phyloP scores from a whole-genome alignment of 768 basidiomycete species.

The Arthromyces matolae region DNA sequence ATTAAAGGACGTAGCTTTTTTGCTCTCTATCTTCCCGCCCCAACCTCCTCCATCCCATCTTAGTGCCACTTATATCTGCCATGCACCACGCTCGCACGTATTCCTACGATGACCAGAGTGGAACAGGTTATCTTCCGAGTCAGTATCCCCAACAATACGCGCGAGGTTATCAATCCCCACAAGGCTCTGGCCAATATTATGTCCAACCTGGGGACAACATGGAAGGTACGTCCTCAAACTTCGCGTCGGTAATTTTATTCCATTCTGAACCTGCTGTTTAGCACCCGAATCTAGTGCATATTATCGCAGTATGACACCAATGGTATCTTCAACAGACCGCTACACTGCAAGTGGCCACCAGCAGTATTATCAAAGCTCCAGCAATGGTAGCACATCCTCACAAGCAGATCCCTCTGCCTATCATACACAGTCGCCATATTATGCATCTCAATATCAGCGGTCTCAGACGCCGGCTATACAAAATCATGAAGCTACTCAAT shows the following conservation, averaged over 20 bases:
- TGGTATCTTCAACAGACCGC: conserved; percentile 26
- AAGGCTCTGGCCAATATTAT: conserved; percentile 33
- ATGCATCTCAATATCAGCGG: conserved; percentile 18
- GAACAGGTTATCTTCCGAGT: conserved; percentile 25
- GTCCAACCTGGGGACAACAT: conserved; percentile 21
- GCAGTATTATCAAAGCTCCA: conserved; percentile 21
- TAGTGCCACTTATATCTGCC: conserved; percentile 19
- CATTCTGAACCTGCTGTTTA: conserved; percentile 1
- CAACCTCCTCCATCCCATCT: conserved; percentile 26
- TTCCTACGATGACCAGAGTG: conserved; percentile 36
- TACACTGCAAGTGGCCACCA: conserved; percentile 24
- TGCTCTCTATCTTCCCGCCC: conserved; percentile 17
- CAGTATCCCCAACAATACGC: conserved; percentile 25
- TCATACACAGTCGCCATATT: conserved; percentile 19
- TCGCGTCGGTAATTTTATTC: too few relatives aligned
- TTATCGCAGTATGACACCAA: conserved; percentile 36
- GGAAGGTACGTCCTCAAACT: conserved; percentile 11
- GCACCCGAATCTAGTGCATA: conserved; percentile 22
- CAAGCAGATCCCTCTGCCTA: conserved; percentile 14
- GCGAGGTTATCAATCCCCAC: conserved; percentile 30
- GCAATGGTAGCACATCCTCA: conserved; percentile 21
- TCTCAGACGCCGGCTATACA: conserved; percentile 17
- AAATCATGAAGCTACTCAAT: conserved; percentile 25
- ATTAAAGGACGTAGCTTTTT: conserved; percentile 39
- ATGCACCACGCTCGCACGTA: conserved; percentile 44